A percentile compares a stretch with the other conserved stretches of the same genome.
phyloP scores from a whole-genome alignment of 345 rosid species.

The Pistacia vera region DNA sequence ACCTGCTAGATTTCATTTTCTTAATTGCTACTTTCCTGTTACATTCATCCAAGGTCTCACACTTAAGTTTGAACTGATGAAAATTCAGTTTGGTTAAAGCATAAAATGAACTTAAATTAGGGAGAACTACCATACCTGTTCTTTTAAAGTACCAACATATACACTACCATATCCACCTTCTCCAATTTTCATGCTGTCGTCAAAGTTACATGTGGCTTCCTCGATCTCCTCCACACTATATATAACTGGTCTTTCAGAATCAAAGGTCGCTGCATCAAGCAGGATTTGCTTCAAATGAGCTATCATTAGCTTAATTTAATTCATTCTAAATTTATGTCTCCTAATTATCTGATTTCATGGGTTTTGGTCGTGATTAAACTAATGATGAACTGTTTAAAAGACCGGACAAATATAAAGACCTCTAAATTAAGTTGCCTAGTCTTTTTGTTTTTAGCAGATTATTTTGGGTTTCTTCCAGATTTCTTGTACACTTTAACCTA shows the following conservation, averaged over 20 bases:
- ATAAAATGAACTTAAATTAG: neutral
- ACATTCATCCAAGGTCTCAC: neutral
- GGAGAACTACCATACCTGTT: constrained; percentile 13
- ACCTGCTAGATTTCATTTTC: constrained; percentile 39
- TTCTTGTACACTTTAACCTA: no score
- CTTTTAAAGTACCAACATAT: constrained; percentile 25
- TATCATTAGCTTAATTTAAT: neutral
- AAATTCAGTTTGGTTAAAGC: neutral
- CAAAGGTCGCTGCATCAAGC: constrained; percentile 17
- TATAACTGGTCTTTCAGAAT: constrained; percentile 25
- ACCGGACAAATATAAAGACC: no score
- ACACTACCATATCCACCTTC: constrained; percentile 43
- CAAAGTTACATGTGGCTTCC: constrained; percentile 30
- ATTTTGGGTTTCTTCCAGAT: no score
- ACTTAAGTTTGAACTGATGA: neutral
- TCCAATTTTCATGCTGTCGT: constrained; percentile 34
- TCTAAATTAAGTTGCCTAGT: no score
- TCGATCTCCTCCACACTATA: constrained; percentile 32
- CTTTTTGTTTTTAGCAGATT: no score
- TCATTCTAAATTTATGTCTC: neutral
- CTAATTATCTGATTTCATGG: neutral
- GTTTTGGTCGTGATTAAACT: neutral
- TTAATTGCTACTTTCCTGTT: constrained; percentile 42
- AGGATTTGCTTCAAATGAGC: neutral
- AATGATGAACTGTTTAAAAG: neutral